Evolutionary conservation across 768 basidiomycete genomes (phyloP).

Genomic region (Multifurca ochricompacta): DNA sequence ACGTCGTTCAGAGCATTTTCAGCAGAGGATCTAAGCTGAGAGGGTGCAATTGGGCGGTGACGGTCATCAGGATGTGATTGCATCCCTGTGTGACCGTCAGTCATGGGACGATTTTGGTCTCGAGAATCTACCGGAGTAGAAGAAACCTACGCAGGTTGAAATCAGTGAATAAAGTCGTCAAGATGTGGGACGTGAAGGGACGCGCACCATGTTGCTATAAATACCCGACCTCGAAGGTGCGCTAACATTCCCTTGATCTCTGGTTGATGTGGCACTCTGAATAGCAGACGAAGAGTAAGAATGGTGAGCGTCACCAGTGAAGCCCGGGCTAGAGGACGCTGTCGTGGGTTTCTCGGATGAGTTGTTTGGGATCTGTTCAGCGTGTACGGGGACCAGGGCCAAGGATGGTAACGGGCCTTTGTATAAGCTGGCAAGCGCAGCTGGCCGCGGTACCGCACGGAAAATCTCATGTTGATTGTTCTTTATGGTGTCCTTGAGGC

Average conservation of each 20-base stretch:
- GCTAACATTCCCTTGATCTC: background rate
- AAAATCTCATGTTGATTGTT: constrained; percentile 66
- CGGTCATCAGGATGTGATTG: background rate
- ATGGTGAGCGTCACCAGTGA: constrained; percentile 2
- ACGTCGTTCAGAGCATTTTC: background rate
- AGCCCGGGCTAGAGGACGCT: background rate
- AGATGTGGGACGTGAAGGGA: background rate
- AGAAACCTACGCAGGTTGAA: background rate
- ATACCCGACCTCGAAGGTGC: background rate
- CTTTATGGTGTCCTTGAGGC: constrained; percentile 66
- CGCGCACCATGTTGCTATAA: constrained; percentile 1
- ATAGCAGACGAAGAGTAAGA: background rate
- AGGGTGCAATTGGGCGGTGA: background rate
- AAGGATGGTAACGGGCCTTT: constrained; percentile 38
- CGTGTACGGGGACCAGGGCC: constrained; percentile 32
- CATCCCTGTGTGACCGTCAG: background rate
- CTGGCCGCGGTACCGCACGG: constrained; percentile 57
- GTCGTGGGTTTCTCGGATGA: constrained; percentile 13
- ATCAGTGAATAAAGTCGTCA: background rate
- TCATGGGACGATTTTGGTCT: background rate
- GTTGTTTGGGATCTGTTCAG: constrained; percentile 27
- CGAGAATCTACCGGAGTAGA: background rate
- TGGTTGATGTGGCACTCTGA: background rate
- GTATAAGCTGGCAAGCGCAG: constrained; percentile 56
- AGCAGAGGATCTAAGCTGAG: constrained; percentile 1